Conservation (phyloP, 2,329 filamentous ascomycete species). For the Epichloe festucae region DNA sequence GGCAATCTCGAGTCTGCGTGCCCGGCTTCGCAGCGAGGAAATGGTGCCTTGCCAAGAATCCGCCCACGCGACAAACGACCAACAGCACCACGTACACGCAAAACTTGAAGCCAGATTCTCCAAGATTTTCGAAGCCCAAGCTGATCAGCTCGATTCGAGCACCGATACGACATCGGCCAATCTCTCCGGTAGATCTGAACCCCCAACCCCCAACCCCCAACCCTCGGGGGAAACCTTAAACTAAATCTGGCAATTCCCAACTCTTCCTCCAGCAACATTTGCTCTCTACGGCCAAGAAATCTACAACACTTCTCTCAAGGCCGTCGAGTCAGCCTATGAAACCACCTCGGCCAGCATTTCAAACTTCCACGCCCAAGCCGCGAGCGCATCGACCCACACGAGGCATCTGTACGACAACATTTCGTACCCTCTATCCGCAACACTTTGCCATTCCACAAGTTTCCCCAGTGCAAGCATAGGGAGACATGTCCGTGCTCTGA, state of each 20-base stretch:
- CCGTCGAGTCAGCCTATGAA: constrained; percentile 12
- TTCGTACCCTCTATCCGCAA: constrained; percentile 17
- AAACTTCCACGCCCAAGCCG: constrained; percentile 10
- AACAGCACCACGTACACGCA: constrained; percentile 10
- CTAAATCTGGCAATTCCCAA: background rate
- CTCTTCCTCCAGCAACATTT: constrained; percentile 1
- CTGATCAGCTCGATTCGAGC: background rate
- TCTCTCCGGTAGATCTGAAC: background rate
- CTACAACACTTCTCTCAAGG: constrained; percentile 1
- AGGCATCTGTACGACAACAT: constrained; percentile 19
- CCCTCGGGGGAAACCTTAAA: background rate
- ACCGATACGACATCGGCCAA: background rate
- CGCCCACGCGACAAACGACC: background rate
- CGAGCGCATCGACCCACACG: constrained; percentile 7
- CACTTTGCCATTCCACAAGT: constrained; percentile 16
- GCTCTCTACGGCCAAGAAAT: constrained; percentile 3
- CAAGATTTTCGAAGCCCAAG: background rate
- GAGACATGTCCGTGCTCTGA: constrained; percentile 13
- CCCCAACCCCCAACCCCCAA: too few species aligned
- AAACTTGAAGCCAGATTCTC: constrained; percentile 14
- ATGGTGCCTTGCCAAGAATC: background rate
- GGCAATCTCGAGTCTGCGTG: constrained; percentile 11
- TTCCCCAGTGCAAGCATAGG: constrained; percentile 14
- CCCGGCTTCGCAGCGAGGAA: constrained; percentile 16
- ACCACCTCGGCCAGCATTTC: constrained; percentile 12